Evolutionary conservation across 495 filamentous ascomycete species (phyloP).

Genomic region (Penicillium turbatum): DNA sequence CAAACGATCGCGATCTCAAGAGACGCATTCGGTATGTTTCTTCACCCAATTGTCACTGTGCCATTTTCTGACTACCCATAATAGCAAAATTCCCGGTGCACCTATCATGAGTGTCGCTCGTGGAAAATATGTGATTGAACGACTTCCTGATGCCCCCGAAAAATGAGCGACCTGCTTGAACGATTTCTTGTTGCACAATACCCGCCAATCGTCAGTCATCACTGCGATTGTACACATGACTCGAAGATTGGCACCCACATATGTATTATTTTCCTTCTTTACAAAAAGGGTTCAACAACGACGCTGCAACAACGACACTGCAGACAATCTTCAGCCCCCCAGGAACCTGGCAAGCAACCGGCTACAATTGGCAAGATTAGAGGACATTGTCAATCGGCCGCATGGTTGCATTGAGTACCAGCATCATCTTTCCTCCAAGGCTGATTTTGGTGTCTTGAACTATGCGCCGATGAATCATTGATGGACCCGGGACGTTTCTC

Average conservation of each 20-base stretch:
- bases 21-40: conserved; percentile 57
- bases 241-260: conserved; percentile 1
- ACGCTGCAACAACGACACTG: not conserved
- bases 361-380: not conserved
- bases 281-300: not conserved
- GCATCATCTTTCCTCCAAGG: not conserved
- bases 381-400: not conserved
- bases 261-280: conserved; percentile 1
- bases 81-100: conserved; percentile 40
- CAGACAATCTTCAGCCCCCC: not conserved
- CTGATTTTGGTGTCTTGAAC: not conserved
- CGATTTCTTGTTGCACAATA: not conserved
- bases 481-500: not conserved
- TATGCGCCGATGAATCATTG: not conserved
- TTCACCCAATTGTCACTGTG: not conserved
- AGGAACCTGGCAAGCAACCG: not conserved
- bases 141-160: conserved; percentile 67
- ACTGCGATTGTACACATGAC: not conserved
- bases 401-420: not conserved
- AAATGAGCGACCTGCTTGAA: conserved; percentile 15
- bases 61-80: not conserved
- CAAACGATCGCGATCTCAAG: conserved; percentile 77
- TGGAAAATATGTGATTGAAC: conserved; percentile 89
- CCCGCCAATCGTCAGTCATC: not conserved
- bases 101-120: conserved; percentile 66